Base-by-base conservation (phyloP, 306 rosid genomes). In the Abrus precatorius region DNA sequence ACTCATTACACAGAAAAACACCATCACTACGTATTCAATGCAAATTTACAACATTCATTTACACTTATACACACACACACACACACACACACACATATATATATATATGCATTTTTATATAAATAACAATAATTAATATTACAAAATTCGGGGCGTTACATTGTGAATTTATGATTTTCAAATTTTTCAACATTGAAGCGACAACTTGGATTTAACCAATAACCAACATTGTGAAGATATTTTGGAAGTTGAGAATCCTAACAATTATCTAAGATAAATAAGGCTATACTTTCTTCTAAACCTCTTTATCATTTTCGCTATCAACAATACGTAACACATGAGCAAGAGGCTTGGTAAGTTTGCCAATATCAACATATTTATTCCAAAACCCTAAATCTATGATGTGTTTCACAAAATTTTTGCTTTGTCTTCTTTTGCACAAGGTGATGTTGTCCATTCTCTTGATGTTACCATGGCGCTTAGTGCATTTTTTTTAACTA, bases 161-260 rank as follows among this genome's bases (percentile, higher is more conserved):
- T n/a, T 20, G 66, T 72, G 6, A 5, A 4, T n/a, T 54, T 11
- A 28, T 73, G 50, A 2, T 40, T 55, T 4, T 6, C 41, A 27
- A 54, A 36, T 41, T 36, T 11, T 4, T 36, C 6, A 38, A 4
- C 0, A 68, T 55, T 6, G 6, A 54, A 75, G 0, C 7, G 48
- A 30, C 4, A 36, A 36, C 2, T 8, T 44, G 48, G 44, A 44
- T 75, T 75, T 5, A 75, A 30, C 36, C 70, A 44, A 60, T 12
- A 49, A 49, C 60, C 45, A 69, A 20, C 75, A 48, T 12, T 40
- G 49, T 69, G 59, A 12, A 69, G 43, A 69, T n/a, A 48, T 12
- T 69, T 30, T 2, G 6, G 0, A 11, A 69, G 29, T 0, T 45
- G 28, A 4, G 13, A 28, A 20, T 68, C 40, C 30, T 11, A 30